A percentile compares a stretch with the other conserved stretches of the same genome.
Evolutionary conservation across 2,329 filamentous ascomycete genomes (phyloP).

Genomic region (Aspergillus amoenus): DNA sequence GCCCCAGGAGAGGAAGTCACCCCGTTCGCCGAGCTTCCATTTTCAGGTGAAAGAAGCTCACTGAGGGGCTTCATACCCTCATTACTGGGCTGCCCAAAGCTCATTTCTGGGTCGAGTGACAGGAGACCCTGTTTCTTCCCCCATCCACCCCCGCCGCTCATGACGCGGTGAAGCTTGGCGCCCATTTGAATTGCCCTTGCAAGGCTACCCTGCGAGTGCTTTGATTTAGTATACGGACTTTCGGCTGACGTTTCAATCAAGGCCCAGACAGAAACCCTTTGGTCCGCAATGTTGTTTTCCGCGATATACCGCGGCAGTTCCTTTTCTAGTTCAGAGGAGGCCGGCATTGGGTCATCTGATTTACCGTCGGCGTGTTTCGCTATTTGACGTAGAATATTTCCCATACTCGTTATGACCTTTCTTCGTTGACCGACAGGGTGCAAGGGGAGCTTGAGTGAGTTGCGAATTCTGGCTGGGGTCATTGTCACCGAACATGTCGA

Average conservation of each 20-base stretch:
- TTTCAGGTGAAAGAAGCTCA: conserved; percentile 22
- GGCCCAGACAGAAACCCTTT: conserved; percentile 43
- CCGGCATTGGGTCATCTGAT: conserved; percentile 35
- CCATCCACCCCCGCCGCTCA: conserved; percentile 47
- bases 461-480: conserved; percentile 13
- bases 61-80: conserved; percentile 21
- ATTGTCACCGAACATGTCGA: conserved; percentile 31
- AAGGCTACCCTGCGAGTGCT: conserved; percentile 23
- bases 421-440: conserved; percentile 38
- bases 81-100: conserved; percentile 24
- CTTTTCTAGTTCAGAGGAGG: conserved; percentile 43
- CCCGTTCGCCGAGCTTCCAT: background rate
- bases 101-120: conserved; percentile 42
- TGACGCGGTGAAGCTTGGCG: conserved; percentile 41
- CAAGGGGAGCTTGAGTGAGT: conserved; percentile 33
- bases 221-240: conserved; percentile 7
- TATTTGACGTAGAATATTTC: conserved; percentile 43
- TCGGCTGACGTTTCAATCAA: conserved; percentile 33
- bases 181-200: conserved; percentile 29
- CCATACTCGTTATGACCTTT: conserved; percentile 42
- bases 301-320: conserved; percentile 41
- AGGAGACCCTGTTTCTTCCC: conserved; percentile 47
- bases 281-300: conserved; percentile 37
- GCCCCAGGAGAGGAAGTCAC: conserved; percentile 19
- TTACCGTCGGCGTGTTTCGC: conserved; percentile 30